These are phyloP conservation scores for Beauveria medogensis DNA, from an alignment of 2,329 filamentous ascomycete species.

Conservation along the genomic window DNA sequence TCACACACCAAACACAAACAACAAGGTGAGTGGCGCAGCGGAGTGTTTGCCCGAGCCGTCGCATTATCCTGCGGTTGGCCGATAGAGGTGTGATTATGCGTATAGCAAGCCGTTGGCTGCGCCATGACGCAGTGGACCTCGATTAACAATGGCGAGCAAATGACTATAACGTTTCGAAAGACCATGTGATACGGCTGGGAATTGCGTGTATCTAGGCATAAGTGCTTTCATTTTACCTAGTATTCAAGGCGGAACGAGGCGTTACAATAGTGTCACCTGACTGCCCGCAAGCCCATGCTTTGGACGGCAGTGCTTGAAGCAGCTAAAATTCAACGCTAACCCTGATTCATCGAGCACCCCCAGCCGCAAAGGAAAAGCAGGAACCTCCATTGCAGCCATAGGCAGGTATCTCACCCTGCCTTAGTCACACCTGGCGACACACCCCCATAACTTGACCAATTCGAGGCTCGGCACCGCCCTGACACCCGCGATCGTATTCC, in stretches of 20 bases:
- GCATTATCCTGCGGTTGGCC: too few species aligned
- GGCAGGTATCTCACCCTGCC: slow-evolving; percentile 9
- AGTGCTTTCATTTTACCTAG: too few species aligned
- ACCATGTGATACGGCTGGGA: too few species aligned
- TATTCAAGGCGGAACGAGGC: not conserved
- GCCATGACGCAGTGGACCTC: too few species aligned
- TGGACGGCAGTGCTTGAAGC: slow-evolving; percentile 2
- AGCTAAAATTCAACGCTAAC: slow-evolving; percentile 4
- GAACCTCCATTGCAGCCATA: slow-evolving; percentile 9
- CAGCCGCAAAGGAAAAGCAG: slow-evolving; percentile 9
- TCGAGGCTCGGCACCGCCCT: slow-evolving; percentile 7
- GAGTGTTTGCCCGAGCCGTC: not conserved
- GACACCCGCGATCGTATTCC: not conserved
- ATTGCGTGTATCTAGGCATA: too few species aligned
- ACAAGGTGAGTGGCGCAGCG: not conserved
- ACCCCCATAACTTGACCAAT: slow-evolving; percentile 2
- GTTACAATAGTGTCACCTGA: slow-evolving; percentile 10
- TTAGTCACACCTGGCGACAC: slow-evolving; percentile 12
- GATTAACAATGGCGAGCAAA: too few species aligned
- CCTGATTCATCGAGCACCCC: slow-evolving; percentile 10
- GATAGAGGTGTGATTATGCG: too few species aligned
- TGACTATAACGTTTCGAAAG: too few species aligned
- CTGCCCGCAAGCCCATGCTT: not conserved
- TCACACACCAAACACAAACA: not conserved
- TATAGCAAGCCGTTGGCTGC: too few species aligned